Evolutionary conservation across 225 moss, liverwort and hornwort species (phyloP), one percentile per base, ranked within the genome.

Genomic region (Pseudisothecium myosuroides): DNA sequence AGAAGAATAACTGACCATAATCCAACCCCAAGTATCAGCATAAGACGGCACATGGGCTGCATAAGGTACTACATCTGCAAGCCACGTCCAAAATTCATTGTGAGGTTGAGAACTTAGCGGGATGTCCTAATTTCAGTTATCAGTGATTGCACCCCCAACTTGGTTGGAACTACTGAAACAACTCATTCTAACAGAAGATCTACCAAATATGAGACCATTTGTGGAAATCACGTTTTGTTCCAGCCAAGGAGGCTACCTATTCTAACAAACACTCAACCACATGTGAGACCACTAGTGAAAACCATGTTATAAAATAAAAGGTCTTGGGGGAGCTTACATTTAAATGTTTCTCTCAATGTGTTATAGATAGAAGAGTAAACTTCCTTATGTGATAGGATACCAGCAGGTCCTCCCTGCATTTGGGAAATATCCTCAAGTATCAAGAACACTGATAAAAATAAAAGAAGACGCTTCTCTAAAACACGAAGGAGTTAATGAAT

Each of bases 21-120:
- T 68, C 98, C 97, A 98, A 55, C 96, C 98, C 96, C 98, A 98
- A 60, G 98, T 95, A 91, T 97, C 97, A 52, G 98, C 97, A 89
- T 96, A 96, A 17, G 98, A 98, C 31, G 98, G 98, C 87, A 97
- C 96, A 88, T 98, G 98, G 34, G 97, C 97, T 56, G 96, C 95
- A 83, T 98, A 97, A 18, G 97, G 97, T 64, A 96, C 92, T 43
- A 98, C 98, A 90, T 97, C 97, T 97, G 92, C 90, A 86, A 83
- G 56, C 80, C 84, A 90, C 26, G 8, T 68, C 80, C 81, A 81
- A 62, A 73, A 73, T 17, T 50, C 32, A 58, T 52, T 62, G 52
- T 45, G 24, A 86, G 71, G 22, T 64, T 64, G 21, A 21, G 21
- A 85, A 45, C 58, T 74, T 36, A 18, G 23, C 27, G 2, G 37